A percentile compares a stretch with the other conserved stretches of the same genome.
These are phyloP conservation scores for Rhizopogon roseolus DNA, from an alignment of 768 basidiomycete species.

Conservation along the genomic window DNA sequence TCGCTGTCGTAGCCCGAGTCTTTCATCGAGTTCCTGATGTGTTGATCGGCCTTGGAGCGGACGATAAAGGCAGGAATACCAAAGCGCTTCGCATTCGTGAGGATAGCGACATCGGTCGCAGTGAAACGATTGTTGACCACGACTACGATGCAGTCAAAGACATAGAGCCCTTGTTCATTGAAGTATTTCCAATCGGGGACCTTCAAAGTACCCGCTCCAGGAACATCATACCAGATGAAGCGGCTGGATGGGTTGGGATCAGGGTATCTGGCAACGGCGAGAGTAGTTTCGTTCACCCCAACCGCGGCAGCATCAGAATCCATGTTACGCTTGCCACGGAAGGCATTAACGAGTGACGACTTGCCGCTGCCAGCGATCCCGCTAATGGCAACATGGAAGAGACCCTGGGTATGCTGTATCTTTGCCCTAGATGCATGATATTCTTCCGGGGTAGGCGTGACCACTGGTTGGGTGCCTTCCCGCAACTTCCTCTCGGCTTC, in stretches of 20 bases:
- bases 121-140: conserved; percentile 22
- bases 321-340: conserved; percentile 18
- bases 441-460: conserved; percentile 11
- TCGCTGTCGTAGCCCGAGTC: conserved; percentile 19
- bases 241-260: conserved; percentile 10
- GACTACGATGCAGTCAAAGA: conserved; percentile 22
- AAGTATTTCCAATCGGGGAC: conserved; percentile 24
- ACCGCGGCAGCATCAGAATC: conserved; percentile 16
- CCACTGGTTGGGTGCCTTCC: conserved; percentile 11
- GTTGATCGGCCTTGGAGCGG: conserved; percentile 33
- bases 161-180: conserved; percentile 23
- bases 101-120: conserved; percentile 20
- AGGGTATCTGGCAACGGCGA: conserved; percentile 14
- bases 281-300: conserved; percentile 21
- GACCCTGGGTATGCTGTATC: conserved; percentile 4
- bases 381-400: conserved; percentile 12
- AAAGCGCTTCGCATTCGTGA: conserved; percentile 16
- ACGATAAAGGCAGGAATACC: conserved; percentile 24
- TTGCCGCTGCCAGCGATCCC: conserved; percentile 10
- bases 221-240: conserved; percentile 25
- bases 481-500: conserved; percentile 7
- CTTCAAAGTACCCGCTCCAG: conserved; percentile 22
- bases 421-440: background rate
- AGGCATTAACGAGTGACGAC: conserved; percentile 15
- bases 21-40: conserved; percentile 20